phyloP scores from a whole-genome alignment of 768 basidiomycete species.

The Tricholomella constricta region DNA sequence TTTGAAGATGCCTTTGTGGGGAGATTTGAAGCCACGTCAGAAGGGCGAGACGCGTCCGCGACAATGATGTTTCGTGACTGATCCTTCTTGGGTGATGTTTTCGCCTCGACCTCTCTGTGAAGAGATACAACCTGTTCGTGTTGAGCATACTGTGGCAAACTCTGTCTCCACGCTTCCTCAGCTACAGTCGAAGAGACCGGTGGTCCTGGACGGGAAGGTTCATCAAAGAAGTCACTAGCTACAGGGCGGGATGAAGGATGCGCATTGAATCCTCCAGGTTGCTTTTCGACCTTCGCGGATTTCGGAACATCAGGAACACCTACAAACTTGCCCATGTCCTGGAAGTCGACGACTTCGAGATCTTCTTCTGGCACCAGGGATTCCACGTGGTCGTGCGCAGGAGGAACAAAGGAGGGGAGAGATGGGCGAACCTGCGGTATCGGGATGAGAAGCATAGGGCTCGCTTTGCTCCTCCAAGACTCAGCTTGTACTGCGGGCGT shows the following conservation, averaged over 20 bases:
- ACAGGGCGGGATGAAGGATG: conserved; percentile 45
- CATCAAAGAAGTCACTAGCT: conserved; percentile 78
- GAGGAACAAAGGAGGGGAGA: conserved; percentile 32
- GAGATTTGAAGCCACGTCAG: neutral
- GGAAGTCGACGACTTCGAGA: conserved; percentile 81
- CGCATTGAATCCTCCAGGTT: conserved; percentile 11
- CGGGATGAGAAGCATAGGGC: neutral
- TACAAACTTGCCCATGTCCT: conserved; percentile 72
- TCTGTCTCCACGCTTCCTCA: conserved; percentile 48
- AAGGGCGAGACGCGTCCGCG: neutral
- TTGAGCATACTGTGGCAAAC: conserved; percentile 5
- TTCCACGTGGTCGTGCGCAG: conserved; percentile 43
- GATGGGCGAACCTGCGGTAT: conserved; percentile 14
- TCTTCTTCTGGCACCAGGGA: conserved; percentile 58
- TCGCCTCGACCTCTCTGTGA: neutral
- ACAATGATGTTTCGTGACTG: neutral
- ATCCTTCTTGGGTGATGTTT: neutral
- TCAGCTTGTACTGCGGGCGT: conserved; percentile 45
- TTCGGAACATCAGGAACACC: conserved; percentile 37
- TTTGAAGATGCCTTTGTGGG: neutral
- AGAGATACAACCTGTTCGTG: neutral
- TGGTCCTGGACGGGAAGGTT: conserved; percentile 22
- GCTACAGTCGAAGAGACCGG: conserved; percentile 33
- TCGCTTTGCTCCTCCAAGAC: conserved; percentile 64
- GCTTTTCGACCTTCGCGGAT: conserved; percentile 20